Evolutionary conservation across 140 eudicot genomes (phyloP).

Genomic region (Oenanthe javanica): DNA sequence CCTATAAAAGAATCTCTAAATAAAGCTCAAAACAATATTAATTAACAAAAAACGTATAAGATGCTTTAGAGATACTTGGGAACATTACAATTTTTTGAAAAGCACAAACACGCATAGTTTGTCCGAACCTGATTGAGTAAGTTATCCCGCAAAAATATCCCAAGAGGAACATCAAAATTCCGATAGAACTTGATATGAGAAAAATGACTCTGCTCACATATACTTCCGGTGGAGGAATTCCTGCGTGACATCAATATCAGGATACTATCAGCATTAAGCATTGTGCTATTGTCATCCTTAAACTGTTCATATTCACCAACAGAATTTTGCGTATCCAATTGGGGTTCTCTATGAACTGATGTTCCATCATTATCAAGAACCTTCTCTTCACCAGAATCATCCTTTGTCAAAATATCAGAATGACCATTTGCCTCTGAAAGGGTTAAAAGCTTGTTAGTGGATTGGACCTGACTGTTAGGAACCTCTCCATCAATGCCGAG

Average conservation of each 20-base stretch:
- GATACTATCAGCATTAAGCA: conserved; percentile 16
- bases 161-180: conserved; percentile 75
- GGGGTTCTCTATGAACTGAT: conserved; percentile 2
- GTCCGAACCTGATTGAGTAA: conserved; percentile 47
- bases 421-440: conserved; percentile 25
- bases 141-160: conserved; percentile 65
- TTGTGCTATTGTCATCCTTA: conserved; percentile 49
- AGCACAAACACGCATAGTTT: conserved; percentile 7
- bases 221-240: conserved; percentile 51
- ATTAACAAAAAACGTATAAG: not conserved
- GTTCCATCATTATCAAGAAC: conserved; percentile 12
- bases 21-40: not conserved
- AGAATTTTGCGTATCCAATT: conserved; percentile 18
- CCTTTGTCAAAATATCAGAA: conserved; percentile 27
- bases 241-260: conserved; percentile 75
- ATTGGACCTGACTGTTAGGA: conserved; percentile 38
- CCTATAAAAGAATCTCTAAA: conserved; percentile 16
- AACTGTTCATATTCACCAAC: conserved; percentile 26
- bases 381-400: conserved; percentile 24
- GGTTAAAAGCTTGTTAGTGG: conserved; percentile 41
- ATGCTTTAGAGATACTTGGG: not conserved
- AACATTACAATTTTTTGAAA: not conserved
- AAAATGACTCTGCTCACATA: conserved; percentile 79
- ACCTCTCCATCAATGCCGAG: conserved; percentile 30
- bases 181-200: conserved; percentile 81